Base-by-base conservation (phyloP, 108 stramenopile species). In the Skeletonema tropicum region DNA sequence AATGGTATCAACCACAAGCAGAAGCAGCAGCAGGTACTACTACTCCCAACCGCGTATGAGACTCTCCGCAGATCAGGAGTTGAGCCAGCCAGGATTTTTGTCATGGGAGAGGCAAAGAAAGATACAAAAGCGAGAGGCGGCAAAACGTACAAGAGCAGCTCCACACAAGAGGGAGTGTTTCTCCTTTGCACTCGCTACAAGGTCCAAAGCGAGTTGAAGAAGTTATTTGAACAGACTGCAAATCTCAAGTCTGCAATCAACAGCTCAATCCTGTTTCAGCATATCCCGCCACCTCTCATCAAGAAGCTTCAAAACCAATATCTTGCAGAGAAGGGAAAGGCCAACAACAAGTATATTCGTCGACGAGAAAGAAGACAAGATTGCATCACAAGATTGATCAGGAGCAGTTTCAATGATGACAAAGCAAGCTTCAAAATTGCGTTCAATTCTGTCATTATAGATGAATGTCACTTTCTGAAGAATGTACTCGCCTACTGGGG, bases 401-500 rank as follows among this genome's bases (percentile, higher is more conserved):
- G 64, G n/a, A 15, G 10, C 15, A 31, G 32, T 45, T 36, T 66
- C 25, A 3, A 64, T 10, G 39, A 33, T 30, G 39, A 73, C 13
- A 23, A 66, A 35, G 12, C 15, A 14, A 25, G 35, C 15, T 60
- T 80, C 30, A 71, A 66, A 57, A 15, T 41, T 12, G 59, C 46
- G 5, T 86, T 83, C 36, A 64, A 70, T 23, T 76, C 70, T 52
- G 75, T 83, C 8, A 60, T 83, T 23, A 71, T 86, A 31, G 85
- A 86, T 64, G 85, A 86, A 55, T 60, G 38, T 17, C 80, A 77
- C 36, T 70, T 80, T 31, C 59, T 80, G 0, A 38, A 65, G 42
- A 77, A 77, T 49, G 65, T 82, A 12, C 57, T 82, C 13, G 76
- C 76, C 13, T 79, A 57, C 58, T 85, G 80, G 84, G 84, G 84